Evolutionary conservation across 78 protist species (phyloP).

Genomic region (Ministeria vibrans): DNA sequence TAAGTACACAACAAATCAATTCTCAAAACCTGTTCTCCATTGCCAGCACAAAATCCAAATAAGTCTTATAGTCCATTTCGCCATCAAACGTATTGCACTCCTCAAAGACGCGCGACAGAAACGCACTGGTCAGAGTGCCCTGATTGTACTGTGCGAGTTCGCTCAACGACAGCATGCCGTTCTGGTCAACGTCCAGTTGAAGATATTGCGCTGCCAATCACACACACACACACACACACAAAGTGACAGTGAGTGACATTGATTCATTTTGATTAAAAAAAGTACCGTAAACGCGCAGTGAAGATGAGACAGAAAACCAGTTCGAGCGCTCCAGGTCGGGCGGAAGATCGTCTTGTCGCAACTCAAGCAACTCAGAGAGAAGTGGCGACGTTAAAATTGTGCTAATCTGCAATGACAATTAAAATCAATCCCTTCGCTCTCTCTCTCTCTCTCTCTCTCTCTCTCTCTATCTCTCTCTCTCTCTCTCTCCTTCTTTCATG

Average conservation of each 20-base stretch:
- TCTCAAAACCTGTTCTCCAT: no score
- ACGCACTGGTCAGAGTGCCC: not conserved
- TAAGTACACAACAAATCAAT: no score
- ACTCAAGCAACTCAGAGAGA: constrained; percentile 21
- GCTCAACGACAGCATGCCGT: constrained; percentile 32
- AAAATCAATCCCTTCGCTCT: no score
- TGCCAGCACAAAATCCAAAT: constrained; percentile 38
- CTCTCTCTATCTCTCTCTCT: no score
- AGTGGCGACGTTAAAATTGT: constrained; percentile 9
- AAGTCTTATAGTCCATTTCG: constrained; percentile 35
- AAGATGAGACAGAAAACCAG: constrained; percentile 4
- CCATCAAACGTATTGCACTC: constrained; percentile 12
- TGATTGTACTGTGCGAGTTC: constrained; percentile 16
- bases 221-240: no score
- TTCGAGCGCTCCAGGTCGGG: not conserved
- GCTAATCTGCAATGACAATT: no score
- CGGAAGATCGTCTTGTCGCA: not conserved
- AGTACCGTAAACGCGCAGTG: constrained; percentile 18
- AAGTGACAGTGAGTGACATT: no score
- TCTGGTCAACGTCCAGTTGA: constrained; percentile 29
- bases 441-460: no score
- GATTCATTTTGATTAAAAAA: no score
- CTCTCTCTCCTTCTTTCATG: no score
- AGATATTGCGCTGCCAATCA: no score
- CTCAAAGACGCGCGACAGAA: constrained; percentile 19